Evolutionary conservation across 1,284 basidiomycete genomes (phyloP).

Genomic region (Ceratobasidium sp.): DNA sequence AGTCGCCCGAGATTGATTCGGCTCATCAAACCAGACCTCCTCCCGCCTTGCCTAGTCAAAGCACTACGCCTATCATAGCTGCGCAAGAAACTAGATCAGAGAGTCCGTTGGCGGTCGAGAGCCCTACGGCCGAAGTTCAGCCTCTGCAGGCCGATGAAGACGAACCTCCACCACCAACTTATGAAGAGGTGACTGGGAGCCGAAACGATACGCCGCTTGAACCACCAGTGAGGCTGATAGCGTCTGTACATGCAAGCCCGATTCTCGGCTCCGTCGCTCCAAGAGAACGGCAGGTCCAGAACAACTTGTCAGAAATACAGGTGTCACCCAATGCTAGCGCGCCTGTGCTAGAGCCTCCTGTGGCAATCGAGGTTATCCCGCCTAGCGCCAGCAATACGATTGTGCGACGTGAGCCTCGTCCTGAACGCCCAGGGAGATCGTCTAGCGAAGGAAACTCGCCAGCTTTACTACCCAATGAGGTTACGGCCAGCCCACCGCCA

Average conservation of each 20-base stretch:
- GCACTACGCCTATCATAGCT: not conserved
- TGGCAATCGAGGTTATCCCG: slow-evolving; percentile 14
- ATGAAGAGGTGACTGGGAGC: slow-evolving; percentile 24
- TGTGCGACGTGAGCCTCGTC: not conserved
- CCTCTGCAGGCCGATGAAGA: not conserved
- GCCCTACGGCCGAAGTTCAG: not conserved
- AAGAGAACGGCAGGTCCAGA: not conserved
- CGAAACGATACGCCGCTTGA: not conserved
- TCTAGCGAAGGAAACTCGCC: not conserved
- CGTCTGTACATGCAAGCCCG: not conserved
- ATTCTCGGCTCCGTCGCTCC: not conserved
- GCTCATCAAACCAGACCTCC: not conserved
- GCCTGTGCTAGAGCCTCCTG: not conserved
- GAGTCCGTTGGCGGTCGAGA: not conserved
- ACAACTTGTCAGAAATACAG: not conserved
- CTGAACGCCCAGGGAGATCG: not conserved
- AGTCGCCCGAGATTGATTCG: not conserved
- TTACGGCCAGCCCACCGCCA: not conserved
- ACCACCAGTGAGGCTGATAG: not conserved
- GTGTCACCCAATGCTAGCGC: not conserved
- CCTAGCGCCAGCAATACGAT: slow-evolving; percentile 17
- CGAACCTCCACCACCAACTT: slow-evolving; percentile 25
- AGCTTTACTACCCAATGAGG: not conserved
- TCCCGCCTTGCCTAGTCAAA: not conserved
- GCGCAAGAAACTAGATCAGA: not conserved